A percentile compares a stretch with the other conserved stretches of the same genome.
These are phyloP conservation scores for Lachancea sp. DNA, from an alignment of 805 yeast genomes.

Conservation along the genomic window DNA sequence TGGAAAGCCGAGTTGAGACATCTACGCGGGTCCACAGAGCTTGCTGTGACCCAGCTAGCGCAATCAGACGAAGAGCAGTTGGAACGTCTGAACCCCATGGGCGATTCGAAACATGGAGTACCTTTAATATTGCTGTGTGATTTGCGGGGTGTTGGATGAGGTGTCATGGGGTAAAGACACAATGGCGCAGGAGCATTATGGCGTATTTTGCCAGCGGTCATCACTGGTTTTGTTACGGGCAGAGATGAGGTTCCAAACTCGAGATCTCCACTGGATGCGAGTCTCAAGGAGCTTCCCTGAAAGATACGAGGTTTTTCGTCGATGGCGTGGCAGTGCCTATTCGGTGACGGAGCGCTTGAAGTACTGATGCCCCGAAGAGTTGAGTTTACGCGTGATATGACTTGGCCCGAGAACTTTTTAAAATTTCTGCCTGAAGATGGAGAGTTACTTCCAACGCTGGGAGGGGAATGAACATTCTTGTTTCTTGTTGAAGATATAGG, in stretches of 20 bases:
- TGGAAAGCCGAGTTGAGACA: not conserved
- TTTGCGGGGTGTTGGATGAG: slow-evolving; percentile 12
- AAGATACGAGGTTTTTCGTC: slow-evolving; percentile 3
- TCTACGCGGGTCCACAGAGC: slow-evolving; percentile 4
- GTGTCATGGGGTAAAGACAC: slow-evolving; percentile 6
- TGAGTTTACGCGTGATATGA: slow-evolving; percentile 21
- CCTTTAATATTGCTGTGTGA: slow-evolving; percentile 1
- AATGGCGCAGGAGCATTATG: slow-evolving; percentile 7
- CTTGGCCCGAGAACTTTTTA: slow-evolving; percentile 25
- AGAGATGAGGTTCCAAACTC: slow-evolving; percentile 2
- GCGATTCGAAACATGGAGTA: slow-evolving; percentile 5
- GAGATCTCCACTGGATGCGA: not conserved
- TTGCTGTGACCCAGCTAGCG: slow-evolving; percentile 6
- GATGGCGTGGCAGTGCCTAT: slow-evolving; percentile 8
- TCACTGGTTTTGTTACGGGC: slow-evolving; percentile 2
- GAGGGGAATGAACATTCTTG: slow-evolving; percentile 32
- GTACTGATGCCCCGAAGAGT: slow-evolving; percentile 18
- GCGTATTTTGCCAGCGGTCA: slow-evolving; percentile 1
- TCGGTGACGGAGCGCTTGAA: slow-evolving; percentile 26
- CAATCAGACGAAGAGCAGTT: slow-evolving; percentile 4
- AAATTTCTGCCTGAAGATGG: slow-evolving; percentile 20
- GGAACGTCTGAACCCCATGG: slow-evolving; percentile 4
- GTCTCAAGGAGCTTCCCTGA: not conserved
- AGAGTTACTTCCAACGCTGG: slow-evolving; percentile 21
- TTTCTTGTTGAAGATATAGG: slow-evolving; percentile 12